Percentiles rank a stretch among this genome's conserved stretches.
Conservation (phyloP, 2,329 filamentous ascomycete genomes). For the Emericellopsis cladophorae region DNA sequence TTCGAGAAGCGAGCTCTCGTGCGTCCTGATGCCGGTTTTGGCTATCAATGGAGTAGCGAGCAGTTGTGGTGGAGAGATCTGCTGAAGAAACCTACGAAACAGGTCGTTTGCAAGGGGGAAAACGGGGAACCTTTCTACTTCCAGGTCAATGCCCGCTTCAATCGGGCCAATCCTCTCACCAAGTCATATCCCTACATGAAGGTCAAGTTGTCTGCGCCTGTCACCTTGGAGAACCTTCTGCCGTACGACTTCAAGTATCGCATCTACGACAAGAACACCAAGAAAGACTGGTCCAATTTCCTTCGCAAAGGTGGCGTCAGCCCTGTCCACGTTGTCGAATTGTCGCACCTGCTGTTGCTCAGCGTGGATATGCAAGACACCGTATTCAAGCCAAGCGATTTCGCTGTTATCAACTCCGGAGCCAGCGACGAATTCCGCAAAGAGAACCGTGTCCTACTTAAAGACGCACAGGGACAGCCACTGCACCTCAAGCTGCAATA, state of each 20-base stretch:
- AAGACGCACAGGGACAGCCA: constrained; percentile 70
- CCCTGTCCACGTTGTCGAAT: constrained; percentile 90
- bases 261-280: constrained; percentile 97
- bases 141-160: constrained; percentile 78
- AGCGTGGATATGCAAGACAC: constrained; percentile 97
- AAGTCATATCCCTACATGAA: constrained; percentile 89
- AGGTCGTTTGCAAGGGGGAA: constrained; percentile 80
- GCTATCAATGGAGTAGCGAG: constrained; percentile 89
- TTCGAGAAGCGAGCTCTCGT: constrained; percentile 82
- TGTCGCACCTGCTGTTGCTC: constrained; percentile 83
- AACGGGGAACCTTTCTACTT: constrained; percentile 90
- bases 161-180: constrained; percentile 71
- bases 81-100: constrained; percentile 70
- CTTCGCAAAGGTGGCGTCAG: constrained; percentile 91
- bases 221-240: constrained; percentile 87
- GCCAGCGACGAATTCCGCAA: constrained; percentile 78
- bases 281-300: constrained; percentile 99
- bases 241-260: constrained; percentile 99
- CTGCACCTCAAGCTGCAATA: constrained; percentile 83
- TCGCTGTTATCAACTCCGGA: constrained; percentile 90
- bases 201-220: constrained; percentile 78
- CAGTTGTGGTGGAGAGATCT: constrained; percentile 88
- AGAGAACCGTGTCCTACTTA: constrained; percentile 67
- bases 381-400: constrained; percentile 87
- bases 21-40: constrained; percentile 88